Percentiles rank a stretch among this genome's conserved stretches.
These are phyloP conservation scores for Colletotrichum brevisporum DNA, from an alignment of 2,329 filamentous ascomycete genomes.

Conservation along the genomic window DNA sequence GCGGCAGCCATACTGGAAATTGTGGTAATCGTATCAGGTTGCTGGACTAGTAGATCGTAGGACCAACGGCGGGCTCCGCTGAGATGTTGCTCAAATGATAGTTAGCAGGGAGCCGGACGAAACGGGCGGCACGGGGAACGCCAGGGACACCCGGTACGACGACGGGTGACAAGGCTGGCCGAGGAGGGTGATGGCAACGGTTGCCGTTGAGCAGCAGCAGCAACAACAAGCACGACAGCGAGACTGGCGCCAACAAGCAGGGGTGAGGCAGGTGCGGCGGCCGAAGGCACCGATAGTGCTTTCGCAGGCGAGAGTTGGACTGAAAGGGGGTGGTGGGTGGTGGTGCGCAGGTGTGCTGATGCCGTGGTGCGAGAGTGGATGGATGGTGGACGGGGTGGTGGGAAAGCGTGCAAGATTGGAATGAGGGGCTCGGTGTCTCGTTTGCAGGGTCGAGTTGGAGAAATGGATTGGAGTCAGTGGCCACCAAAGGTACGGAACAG, in stretches of 20 bases:
- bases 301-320: constrained; percentile 11
- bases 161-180: neutral
- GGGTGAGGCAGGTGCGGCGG: constrained; percentile 24
- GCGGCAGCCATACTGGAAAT: constrained; percentile 54
- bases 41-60: constrained; percentile 14
- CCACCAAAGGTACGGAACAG: neutral
- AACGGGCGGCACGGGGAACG: neutral
- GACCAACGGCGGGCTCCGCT: constrained; percentile 16
- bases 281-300: constrained; percentile 21
- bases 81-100: constrained; percentile 25
- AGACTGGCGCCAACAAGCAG: neutral
- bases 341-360: neutral
- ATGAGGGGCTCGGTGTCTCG: constrained; percentile 28
- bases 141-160: constrained; percentile 5
- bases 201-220: neutral
- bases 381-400: constrained; percentile 3
- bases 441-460: constrained; percentile 18
- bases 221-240: constrained; percentile 1
- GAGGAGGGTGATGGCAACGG: neutral
- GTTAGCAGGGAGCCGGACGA: constrained; percentile 32
- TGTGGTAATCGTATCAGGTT: constrained; percentile 25
- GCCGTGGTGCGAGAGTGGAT: constrained; percentile 18
- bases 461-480: constrained; percentile 8
- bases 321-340: neutral
- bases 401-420: constrained; percentile 28